Evolutionary conservation across 176 grass and related monocot species (phyloP).

Genomic region (Carex littledalei): DNA sequence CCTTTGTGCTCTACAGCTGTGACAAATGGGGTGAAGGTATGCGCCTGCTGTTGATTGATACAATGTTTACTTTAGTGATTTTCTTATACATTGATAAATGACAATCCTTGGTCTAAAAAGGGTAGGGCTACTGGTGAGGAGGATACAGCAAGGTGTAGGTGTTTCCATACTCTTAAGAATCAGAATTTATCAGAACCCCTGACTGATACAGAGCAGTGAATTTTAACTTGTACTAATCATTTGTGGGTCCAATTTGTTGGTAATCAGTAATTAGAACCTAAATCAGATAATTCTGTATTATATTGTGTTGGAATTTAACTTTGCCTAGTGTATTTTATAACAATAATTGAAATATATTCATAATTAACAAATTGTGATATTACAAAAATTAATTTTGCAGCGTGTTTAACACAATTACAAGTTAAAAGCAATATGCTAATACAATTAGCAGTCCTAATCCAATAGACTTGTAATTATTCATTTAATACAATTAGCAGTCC

Average conservation of each 20-base stretch:
- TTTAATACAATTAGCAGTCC: background rate
- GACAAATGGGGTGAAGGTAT: slow-evolving; percentile 88
- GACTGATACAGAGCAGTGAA: background rate
- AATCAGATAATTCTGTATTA: background rate
- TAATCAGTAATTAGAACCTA: background rate
- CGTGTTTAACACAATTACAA: background rate
- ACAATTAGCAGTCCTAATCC: background rate
- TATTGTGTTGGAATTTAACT: background rate
- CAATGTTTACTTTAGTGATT: background rate
- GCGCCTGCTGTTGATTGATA: background rate
- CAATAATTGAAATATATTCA: background rate
- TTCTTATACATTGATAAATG: background rate
- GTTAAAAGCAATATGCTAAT: background rate
- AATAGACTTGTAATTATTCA: background rate
- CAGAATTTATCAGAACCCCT: background rate
- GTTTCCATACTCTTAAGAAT: background rate
- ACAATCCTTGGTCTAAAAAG: background rate
- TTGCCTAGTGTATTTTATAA: background rate
- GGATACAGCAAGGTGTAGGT: background rate
- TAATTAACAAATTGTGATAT: background rate
- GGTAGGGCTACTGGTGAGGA: background rate
- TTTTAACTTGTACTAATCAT: background rate
- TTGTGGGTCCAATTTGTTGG: background rate
- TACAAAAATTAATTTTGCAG: background rate
- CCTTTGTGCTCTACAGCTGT: slow-evolving; percentile 52